Conservation (phyloP, 2,329 filamentous ascomycete species). For the Hypomyces perniciosus region DNA sequence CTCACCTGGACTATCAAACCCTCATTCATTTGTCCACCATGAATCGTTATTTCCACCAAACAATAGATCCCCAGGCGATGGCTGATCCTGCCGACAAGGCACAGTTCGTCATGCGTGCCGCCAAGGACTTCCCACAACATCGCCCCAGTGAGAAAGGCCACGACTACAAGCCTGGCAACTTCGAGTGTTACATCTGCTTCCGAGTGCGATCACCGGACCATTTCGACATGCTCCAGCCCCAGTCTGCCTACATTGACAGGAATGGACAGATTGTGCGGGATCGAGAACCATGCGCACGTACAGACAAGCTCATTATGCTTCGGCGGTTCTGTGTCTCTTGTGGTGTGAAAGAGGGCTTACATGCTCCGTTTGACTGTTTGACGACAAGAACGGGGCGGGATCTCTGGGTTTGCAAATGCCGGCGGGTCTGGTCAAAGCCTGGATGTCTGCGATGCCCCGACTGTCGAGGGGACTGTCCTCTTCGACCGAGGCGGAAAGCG, state of each 20-base stretch:
- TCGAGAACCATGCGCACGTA: conserved; percentile 21
- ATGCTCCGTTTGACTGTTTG: conserved; percentile 32
- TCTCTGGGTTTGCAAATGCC: conserved; percentile 36
- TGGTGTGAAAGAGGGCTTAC: conserved; percentile 32
- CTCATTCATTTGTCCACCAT: conserved; percentile 34
- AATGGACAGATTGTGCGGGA: conserved; percentile 25
- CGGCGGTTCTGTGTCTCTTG: conserved; percentile 38
- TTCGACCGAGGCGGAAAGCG: conserved; percentile 28
- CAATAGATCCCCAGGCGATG: conserved; percentile 29
- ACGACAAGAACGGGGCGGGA: conserved; percentile 32
- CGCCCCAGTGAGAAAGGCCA: conserved; percentile 32
- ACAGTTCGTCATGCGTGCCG: conserved; percentile 36
- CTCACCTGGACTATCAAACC: conserved; percentile 34
- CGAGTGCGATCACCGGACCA: conserved; percentile 33
- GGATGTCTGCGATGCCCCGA: conserved; percentile 29
- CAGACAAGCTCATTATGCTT: conserved; percentile 27
- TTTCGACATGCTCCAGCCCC: conserved; percentile 33
- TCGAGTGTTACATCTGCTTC: conserved; percentile 38
- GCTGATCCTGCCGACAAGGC: conserved; percentile 32
- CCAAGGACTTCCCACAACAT: conserved; percentile 36
- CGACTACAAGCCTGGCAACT: conserved; percentile 34
- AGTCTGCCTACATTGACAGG: conserved; percentile 27
- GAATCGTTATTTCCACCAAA: conserved; percentile 29
- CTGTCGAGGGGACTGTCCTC: conserved; percentile 30
- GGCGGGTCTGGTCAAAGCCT: conserved; percentile 31